Evolutionary conservation across 1,284 basidiomycete genomes (phyloP).

Genomic region (Marasmius oreades): DNA sequence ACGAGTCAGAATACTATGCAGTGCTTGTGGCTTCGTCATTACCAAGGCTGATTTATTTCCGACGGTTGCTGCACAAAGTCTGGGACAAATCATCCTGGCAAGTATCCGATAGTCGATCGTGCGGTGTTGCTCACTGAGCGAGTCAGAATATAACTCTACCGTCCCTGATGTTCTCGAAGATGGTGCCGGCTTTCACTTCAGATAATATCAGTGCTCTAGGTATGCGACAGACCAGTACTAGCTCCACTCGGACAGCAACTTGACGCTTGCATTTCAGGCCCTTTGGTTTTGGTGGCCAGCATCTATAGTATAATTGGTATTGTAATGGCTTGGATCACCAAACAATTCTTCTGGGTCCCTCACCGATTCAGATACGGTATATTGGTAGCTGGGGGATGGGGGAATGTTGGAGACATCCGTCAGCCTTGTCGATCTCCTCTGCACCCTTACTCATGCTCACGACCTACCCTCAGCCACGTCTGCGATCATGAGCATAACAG

Average conservation of each 20-base stretch:
- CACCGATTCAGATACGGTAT: slow-evolving; percentile 71
- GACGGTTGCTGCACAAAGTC: slow-evolving; percentile 50
- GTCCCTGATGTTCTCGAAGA: slow-evolving; percentile 73
- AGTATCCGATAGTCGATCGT: slow-evolving; percentile 10
- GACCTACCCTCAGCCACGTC: slow-evolving; percentile 52
- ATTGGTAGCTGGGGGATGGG: slow-evolving; percentile 61
- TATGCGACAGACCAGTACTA: slow-evolving; percentile 18
- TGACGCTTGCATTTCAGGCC: slow-evolving; percentile 34
- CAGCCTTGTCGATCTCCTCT: slow-evolving; percentile 26
- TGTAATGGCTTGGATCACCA: slow-evolving; percentile 51
- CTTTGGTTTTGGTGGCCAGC: slow-evolving; percentile 49
- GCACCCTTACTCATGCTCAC: not conserved
- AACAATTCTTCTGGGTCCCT: slow-evolving; percentile 75
- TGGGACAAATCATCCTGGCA: slow-evolving; percentile 57
- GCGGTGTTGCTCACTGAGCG: not conserved
- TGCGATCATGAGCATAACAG: slow-evolving; percentile 53
- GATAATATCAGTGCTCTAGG: slow-evolving; percentile 66
- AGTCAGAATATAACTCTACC: slow-evolving; percentile 64
- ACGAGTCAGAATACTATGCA: slow-evolving; percentile 46
- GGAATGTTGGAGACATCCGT: slow-evolving; percentile 68
- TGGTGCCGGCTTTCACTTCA: slow-evolving; percentile 68
- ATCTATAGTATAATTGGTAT: slow-evolving; percentile 54
- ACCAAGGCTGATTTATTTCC: slow-evolving; percentile 64
- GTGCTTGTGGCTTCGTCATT: slow-evolving; percentile 50
- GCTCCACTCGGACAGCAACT: no score